Evolutionary conservation across 2,329 filamentous ascomycete species (phyloP).

Genomic region (Diaporthe sp.): DNA sequence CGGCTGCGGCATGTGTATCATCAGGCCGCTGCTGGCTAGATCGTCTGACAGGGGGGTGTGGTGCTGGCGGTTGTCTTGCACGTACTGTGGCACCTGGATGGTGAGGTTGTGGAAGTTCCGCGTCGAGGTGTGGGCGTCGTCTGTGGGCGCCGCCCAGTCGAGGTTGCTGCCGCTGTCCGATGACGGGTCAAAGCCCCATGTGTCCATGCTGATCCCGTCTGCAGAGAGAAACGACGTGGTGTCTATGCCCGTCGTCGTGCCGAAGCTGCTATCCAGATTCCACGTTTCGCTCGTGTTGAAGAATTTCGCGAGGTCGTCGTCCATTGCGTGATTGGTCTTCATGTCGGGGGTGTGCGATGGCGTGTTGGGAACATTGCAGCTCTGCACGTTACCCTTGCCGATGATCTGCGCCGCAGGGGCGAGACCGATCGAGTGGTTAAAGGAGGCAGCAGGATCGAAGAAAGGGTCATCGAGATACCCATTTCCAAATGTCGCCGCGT

Average conservation of each 20-base stretch:
- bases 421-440: slow-evolving; percentile 33
- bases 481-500: slow-evolving; percentile 43
- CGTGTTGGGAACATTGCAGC: slow-evolving; percentile 49
- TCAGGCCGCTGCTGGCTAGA: slow-evolving; percentile 56
- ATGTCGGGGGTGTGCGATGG: slow-evolving; percentile 56
- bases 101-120: slow-evolving; percentile 40
- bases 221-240: slow-evolving; percentile 45
- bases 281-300: slow-evolving; percentile 43
- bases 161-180: slow-evolving; percentile 36
- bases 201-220: slow-evolving; percentile 46
- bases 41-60: slow-evolving; percentile 41
- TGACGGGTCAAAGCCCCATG: slow-evolving; percentile 36
- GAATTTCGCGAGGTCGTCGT: slow-evolving; percentile 42
- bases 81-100: slow-evolving; percentile 40
- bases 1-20: slow-evolving; percentile 69
- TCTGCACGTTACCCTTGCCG: slow-evolving; percentile 29
- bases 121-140: neutral
- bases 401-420: slow-evolving; percentile 35
- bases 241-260: slow-evolving; percentile 25
- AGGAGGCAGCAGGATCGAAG: slow-evolving; percentile 40
- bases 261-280: slow-evolving; percentile 34
- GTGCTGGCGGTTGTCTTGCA: slow-evolving; percentile 34
- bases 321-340: slow-evolving; percentile 41
- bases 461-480: slow-evolving; percentile 50
- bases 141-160: slow-evolving; percentile 29